phyloP scores from a whole-genome alignment of 2,329 filamentous ascomycete species.

The Karstenula rhodostoma region DNA sequence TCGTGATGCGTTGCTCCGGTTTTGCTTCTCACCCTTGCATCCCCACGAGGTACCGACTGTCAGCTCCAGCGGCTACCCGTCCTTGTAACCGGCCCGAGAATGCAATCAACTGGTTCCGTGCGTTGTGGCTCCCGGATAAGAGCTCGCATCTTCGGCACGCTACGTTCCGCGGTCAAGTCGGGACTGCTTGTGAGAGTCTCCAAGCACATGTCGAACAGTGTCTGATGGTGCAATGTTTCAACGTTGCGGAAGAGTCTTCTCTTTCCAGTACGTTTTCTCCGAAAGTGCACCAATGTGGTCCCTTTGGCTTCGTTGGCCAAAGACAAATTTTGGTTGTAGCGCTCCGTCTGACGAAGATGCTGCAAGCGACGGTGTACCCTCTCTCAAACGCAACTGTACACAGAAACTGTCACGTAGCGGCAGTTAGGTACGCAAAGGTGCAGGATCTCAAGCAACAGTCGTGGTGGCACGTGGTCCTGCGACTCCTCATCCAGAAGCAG shows the following conservation, averaged over 20 bases:
- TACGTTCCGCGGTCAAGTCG: conserved; percentile 5
- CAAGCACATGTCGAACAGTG: conserved; percentile 3
- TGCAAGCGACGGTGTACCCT: not conserved
- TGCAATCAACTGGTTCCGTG: conserved; percentile 6
- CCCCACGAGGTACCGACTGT: conserved; percentile 14
- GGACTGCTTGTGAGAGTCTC: not conserved
- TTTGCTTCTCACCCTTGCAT: conserved; percentile 17
- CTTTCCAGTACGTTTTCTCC: not conserved
- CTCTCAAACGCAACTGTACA: conserved; percentile 3
- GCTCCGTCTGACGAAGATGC: not conserved
- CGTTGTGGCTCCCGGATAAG: conserved; percentile 11
- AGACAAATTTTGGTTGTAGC: not conserved
- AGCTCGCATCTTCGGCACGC: conserved; percentile 4
- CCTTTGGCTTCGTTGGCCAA: not conserved
- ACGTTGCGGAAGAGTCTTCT: not conserved
- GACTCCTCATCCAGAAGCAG: not conserved
- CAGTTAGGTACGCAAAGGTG: conserved; percentile 14
- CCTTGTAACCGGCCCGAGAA: conserved; percentile 16
- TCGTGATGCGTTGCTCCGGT: conserved; percentile 10
- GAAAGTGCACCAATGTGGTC: not conserved
- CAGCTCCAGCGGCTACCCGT: conserved; percentile 17
- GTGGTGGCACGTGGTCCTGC: not conserved
- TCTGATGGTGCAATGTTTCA: conserved; percentile 1
- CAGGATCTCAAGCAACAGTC: conserved; percentile 15
- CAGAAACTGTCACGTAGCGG: conserved; percentile 9